A percentile compares a stretch with the other conserved stretches of the same genome.
Evolutionary conservation across 2,329 filamentous ascomycete genomes (phyloP).

Genomic region (Grosmannia huntii): DNA sequence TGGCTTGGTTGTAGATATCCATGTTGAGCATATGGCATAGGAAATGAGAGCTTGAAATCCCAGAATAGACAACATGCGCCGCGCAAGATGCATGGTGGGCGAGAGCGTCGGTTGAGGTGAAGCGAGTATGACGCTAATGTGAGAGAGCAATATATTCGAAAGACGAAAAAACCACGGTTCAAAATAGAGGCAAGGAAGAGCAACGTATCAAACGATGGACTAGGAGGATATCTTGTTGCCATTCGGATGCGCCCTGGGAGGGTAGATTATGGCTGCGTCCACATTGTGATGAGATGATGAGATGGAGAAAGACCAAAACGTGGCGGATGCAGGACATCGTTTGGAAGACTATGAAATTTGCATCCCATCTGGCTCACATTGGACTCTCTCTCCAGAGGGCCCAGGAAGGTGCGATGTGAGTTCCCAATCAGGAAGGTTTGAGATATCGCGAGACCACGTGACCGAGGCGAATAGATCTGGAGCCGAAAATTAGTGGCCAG

Average conservation of each 20-base stretch:
- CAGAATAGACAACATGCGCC: not conserved
- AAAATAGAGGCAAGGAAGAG: not conserved
- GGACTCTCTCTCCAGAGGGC: not conserved
- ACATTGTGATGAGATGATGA: not conserved
- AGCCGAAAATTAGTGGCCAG: not conserved
- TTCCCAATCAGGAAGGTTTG: conserved; percentile 9
- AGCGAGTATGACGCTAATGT: not conserved
- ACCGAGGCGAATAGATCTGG: not conserved
- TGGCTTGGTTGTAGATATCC: not conserved
- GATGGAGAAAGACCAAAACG: not conserved
- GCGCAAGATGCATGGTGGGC: not conserved
- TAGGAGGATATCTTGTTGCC: not conserved
- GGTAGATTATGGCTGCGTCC: not conserved
- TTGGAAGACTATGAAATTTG: not conserved
- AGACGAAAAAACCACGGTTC: not conserved
- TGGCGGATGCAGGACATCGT: not conserved
- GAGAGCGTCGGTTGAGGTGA: not conserved
- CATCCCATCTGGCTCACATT: not conserved
- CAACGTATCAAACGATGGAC: not conserved
- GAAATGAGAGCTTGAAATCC: not conserved
- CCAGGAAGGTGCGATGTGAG: conserved; percentile 6
- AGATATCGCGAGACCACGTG: conserved; percentile 6
- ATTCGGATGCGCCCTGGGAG: not conserved
- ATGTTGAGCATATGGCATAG: not conserved
- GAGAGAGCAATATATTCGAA: not conserved